Base-by-base conservation (phyloP, 2,329 filamentous ascomycete genomes). In the Beauveria rudraprayagi region DNA sequence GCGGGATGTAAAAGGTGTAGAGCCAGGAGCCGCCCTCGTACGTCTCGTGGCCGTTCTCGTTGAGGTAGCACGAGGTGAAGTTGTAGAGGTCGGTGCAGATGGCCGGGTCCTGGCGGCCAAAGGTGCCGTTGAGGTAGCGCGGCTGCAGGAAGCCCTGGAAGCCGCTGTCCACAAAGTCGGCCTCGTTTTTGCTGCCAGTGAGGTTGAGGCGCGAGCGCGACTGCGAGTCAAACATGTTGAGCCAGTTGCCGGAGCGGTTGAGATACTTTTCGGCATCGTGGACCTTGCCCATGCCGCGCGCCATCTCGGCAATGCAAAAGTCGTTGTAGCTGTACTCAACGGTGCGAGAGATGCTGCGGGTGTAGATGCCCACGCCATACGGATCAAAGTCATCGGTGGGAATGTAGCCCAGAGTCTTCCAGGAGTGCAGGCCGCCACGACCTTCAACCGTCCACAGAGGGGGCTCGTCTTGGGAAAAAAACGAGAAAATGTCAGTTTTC, bases 271-370 rank as follows among this genome's bases (percentile, higher is more conserved):
- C 66, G 60, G 77, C 76, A 54, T 87, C 83, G 0, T 73, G 73
- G 1, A 67, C 68, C 59, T 83, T 77, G 11, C 82, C 83, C 19
- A 91, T 72, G 0, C 74, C 80, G 19, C 78, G 75, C 5, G 88
- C 87, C 56, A 91, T 79, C 37, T 81, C 73, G 1, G 84, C 81
- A 60, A 90, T 86, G 66, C 84, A 86, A 66, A 87, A 92, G 72
- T 92, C 90, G 65, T 92, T 83, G 72, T 92, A 92, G 0, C 88
- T 86, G 69, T 92, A 92, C 70, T 92, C 90, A 5, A 92, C 83
- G 0, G 88, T 91, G 3, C 90, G 80, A 2, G 86, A 90, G 34
- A 93, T 82, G 60, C 82, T 87, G 7, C 90, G 83, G 0, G 87
- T 89, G 66, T 83, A 81, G 0, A 85, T 80, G 0, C 89, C 89